Conservation (phyloP, 2,329 filamentous ascomycete genomes). For the Claviceps sp. region DNA sequence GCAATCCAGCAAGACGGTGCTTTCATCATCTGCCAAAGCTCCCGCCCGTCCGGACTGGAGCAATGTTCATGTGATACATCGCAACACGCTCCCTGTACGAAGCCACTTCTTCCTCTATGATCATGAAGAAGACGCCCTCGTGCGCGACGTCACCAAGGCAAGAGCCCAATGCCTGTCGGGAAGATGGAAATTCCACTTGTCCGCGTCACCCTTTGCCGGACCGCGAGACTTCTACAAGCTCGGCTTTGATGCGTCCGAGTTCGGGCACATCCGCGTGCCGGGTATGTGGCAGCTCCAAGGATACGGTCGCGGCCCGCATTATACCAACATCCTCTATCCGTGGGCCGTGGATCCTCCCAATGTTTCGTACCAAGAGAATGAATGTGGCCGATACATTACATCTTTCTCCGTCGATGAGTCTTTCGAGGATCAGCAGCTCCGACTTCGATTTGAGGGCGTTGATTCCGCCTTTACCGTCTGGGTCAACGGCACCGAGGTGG, state of each 20-base stretch:
- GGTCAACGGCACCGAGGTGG: slow-evolving; percentile 53
- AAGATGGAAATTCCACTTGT: slow-evolving; percentile 39
- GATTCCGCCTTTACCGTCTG: slow-evolving; percentile 60
- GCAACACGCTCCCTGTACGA: slow-evolving; percentile 43
- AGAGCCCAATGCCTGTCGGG: slow-evolving; percentile 35
- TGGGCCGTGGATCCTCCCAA: slow-evolving; percentile 55
- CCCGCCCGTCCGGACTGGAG: slow-evolving; percentile 39
- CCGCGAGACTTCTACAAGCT: slow-evolving; percentile 26
- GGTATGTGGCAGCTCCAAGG: slow-evolving; percentile 61
- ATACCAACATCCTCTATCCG: slow-evolving; percentile 56
- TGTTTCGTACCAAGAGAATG: slow-evolving; percentile 51
- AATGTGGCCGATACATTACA: slow-evolving; percentile 48
- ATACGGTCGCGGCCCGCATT: slow-evolving; percentile 49
- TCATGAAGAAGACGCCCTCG: slow-evolving; percentile 33
- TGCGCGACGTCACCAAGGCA: slow-evolving; percentile 23
- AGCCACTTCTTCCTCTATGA: slow-evolving; percentile 42
- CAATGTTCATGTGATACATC: slow-evolving; percentile 46
- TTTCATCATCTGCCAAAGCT: not conserved
- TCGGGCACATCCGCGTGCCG: slow-evolving; percentile 41
- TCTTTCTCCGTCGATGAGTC: slow-evolving; percentile 37
- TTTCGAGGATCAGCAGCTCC: slow-evolving; percentile 39
- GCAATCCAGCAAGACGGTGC: not conserved
- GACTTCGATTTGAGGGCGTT: slow-evolving; percentile 63
- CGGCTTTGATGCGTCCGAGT: slow-evolving; percentile 20
- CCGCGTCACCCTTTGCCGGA: slow-evolving; percentile 31